These are phyloP conservation scores for Cryptococcus sp. DNA, from an alignment of 1,284 basidiomycete genomes.

Conservation along the genomic window DNA sequence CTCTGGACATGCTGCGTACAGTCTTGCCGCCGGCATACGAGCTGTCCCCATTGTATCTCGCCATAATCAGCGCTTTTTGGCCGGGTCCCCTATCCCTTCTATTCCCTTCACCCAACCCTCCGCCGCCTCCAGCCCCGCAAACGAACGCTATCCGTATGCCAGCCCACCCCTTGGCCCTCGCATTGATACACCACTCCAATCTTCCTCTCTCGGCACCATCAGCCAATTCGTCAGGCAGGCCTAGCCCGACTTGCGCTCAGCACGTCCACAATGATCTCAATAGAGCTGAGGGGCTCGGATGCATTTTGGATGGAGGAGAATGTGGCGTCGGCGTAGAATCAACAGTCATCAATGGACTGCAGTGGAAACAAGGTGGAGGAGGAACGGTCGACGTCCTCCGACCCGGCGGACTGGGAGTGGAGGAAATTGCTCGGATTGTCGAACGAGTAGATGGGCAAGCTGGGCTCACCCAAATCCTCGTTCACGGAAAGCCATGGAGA, in stretches of 20 bases:
- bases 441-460: conserved; percentile 48
- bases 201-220: conserved; percentile 90
- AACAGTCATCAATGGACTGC: conserved; percentile 87
- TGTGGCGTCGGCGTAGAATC: conserved; percentile 92
- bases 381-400: conserved; percentile 79
- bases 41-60: conserved; percentile 66
- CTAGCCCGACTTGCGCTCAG: conserved; percentile 86
- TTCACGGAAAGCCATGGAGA: conserved; percentile 40
- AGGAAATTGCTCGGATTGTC: conserved; percentile 72
- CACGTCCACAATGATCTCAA: conserved; percentile 82
- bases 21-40: conserved; percentile 68
- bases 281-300: conserved; percentile 61
- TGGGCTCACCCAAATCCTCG: conserved; percentile 32
- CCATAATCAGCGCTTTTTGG: conserved; percentile 84
- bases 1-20: conserved; percentile 72
- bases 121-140: conserved; percentile 50
- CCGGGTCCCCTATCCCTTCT: conserved; percentile 91
- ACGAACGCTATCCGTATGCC: conserved; percentile 95
- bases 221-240: conserved; percentile 91
- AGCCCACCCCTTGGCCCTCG: conserved; percentile 85
- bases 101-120: conserved; percentile 67
- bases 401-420: conserved; percentile 90
- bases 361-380: conserved; percentile 57
- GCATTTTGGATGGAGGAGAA: conserved; percentile 90
- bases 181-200: conserved; percentile 74